Percentiles rank a stretch among this genome's conserved stretches.
phyloP scores from a whole-genome alignment of 768 basidiomycete genomes.

The Bullera alba region DNA sequence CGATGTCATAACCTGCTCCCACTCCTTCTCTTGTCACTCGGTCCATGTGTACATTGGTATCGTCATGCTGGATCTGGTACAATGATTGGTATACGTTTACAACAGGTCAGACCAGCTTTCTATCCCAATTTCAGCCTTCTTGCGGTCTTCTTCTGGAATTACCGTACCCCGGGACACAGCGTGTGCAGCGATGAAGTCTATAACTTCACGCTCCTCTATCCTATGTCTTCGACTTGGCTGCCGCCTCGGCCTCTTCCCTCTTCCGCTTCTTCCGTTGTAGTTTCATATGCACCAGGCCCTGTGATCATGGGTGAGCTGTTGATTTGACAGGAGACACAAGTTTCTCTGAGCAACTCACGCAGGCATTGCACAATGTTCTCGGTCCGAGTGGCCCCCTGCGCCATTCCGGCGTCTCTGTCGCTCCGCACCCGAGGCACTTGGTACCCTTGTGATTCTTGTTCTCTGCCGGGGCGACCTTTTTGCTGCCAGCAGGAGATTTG shows the following conservation, averaged over 20 bases:
- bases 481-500: neutral
- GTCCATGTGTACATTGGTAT: no score
- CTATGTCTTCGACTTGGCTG: neutral
- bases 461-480: neutral
- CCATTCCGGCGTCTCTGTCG: slow-evolving; percentile 47
- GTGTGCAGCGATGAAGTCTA: no score
- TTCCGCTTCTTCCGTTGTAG: slow-evolving; percentile 27
- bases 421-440: slow-evolving; percentile 40
- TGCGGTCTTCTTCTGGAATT: no score
- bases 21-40: no score
- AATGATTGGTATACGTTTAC: no score
- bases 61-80: no score
- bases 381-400: slow-evolving; percentile 46
- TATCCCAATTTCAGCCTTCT: no score
- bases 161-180: no score
- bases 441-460: slow-evolving; percentile 13
- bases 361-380: slow-evolving; percentile 47
- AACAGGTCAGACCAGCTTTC: no score
- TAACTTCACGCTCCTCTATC: neutral
- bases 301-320: slow-evolving; percentile 6
- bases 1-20: no score
- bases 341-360: slow-evolving; percentile 37
- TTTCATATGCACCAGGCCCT: slow-evolving; percentile 40
- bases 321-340: neutral
- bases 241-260: slow-evolving; percentile 18